These are phyloP conservation scores for Saccharum hybrid DNA, from an alignment of 202 grass and related monocot species.

Conservation along the genomic window DNA sequence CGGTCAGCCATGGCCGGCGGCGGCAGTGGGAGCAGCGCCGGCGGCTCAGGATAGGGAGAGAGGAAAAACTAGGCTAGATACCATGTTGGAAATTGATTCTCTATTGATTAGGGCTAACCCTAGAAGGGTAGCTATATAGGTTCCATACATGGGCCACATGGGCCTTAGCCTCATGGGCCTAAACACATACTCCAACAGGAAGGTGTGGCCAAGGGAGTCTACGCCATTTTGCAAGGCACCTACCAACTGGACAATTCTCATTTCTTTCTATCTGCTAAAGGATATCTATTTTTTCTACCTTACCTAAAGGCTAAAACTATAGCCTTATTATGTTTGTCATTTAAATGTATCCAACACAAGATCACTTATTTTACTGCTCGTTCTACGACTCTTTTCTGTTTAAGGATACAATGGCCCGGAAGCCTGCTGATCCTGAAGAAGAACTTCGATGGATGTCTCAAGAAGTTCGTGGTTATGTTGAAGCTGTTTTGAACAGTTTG, in stretches of 20 bases:
- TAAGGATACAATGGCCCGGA: slow-evolving; percentile 74
- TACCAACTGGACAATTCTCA: neutral
- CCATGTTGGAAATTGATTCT: too few relatives aligned
- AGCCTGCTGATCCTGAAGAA: slow-evolving; percentile 97
- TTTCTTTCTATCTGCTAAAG: slow-evolving; percentile 4
- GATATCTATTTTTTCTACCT: neutral
- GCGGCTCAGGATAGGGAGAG: too few relatives aligned
- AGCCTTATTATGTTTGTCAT: slow-evolving; percentile 6
- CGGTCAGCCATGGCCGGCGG: too few relatives aligned
- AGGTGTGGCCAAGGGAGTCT: neutral
- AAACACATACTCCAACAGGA: too few relatives aligned
- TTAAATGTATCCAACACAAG: slow-evolving; percentile 29
- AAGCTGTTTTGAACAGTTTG: slow-evolving; percentile 97
- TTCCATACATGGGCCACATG: too few relatives aligned
- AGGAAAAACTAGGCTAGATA: too few relatives aligned
- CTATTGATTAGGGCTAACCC: too few relatives aligned
- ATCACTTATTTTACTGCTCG: slow-evolving; percentile 9
- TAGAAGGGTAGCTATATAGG: too few relatives aligned
- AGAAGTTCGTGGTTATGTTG: slow-evolving; percentile 99
- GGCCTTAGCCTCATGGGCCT: too few relatives aligned
- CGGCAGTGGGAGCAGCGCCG: too few relatives aligned
- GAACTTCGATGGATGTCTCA: slow-evolving; percentile 99
- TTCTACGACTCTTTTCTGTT: slow-evolving; percentile 4
- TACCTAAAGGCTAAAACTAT: neutral
- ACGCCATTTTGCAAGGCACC: neutral